phyloP scores from a whole-genome alignment of 2,329 filamentous ascomycete genomes.

The Aspergillus ustus region DNA sequence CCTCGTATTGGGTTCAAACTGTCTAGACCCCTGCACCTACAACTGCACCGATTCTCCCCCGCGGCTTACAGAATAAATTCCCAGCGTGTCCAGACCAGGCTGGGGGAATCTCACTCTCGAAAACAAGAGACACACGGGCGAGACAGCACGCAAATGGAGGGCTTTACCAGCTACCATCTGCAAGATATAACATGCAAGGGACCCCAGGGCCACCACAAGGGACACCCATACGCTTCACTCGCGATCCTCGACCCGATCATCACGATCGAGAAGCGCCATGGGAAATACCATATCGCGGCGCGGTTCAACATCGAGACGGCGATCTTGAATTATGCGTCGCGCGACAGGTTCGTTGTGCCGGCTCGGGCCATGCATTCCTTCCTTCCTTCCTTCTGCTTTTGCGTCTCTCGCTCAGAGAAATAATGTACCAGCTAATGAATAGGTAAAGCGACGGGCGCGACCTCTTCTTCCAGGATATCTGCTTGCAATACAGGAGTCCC shows the following conservation, averaged over 20 bases:
- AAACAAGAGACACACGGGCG: no score
- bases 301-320: not conserved
- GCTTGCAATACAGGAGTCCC: not conserved
- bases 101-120: no score
- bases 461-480: not conserved
- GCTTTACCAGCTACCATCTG: not conserved
- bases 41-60: no score
- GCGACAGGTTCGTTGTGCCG: not conserved
- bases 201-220: not conserved
- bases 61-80: no score
- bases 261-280: not conserved
- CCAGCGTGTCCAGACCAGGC: no score
- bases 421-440: no score
- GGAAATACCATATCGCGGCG: not conserved
- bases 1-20: no score
- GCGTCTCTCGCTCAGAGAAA: no score
- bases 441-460: not conserved
- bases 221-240: not conserved
- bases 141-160: not conserved
- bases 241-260: not conserved
- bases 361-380: no score
- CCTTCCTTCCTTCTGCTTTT: no score
- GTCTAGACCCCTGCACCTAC: no score
- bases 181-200: not conserved
- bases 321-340: not conserved